Conservation (phyloP, 2,329 filamentous ascomycete genomes). For the Phialophora expanda region DNA sequence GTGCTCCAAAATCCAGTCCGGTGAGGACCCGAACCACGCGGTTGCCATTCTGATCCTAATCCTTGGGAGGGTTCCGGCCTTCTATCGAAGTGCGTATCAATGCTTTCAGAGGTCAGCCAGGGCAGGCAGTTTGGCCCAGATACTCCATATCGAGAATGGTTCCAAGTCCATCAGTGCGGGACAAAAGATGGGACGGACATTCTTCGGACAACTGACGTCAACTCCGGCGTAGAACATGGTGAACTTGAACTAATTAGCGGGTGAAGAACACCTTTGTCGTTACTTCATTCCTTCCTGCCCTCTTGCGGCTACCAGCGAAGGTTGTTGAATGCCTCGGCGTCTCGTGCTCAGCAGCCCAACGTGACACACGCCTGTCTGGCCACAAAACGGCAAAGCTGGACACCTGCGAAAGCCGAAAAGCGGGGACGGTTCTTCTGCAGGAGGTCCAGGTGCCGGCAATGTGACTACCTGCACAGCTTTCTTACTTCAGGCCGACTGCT, state of each 20-base stretch:
- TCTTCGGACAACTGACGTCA: neutral
- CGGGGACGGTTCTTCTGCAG: slow-evolving; percentile 10
- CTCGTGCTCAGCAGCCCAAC: neutral
- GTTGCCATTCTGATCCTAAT: neutral
- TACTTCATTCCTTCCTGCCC: neutral
- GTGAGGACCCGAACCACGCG: neutral
- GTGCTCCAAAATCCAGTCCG: slow-evolving; percentile 18
- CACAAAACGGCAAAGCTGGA: neutral
- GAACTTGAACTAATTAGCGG: no score
- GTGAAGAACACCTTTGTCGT: neutral
- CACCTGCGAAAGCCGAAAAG: slow-evolving; percentile 12
- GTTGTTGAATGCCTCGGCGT: neutral
- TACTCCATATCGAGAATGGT: neutral
- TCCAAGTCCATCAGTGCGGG: neutral
- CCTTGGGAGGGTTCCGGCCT: neutral
- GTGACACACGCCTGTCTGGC: neutral
- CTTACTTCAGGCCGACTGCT: neutral
- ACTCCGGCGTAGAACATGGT: neutral
- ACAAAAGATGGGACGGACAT: neutral
- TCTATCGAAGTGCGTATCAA: neutral
- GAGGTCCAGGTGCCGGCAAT: neutral
- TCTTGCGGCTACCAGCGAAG: neutral
- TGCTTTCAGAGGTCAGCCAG: neutral
- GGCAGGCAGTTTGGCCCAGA: neutral
- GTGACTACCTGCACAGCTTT: neutral